Base-by-base conservation (phyloP, 2,329 filamentous ascomycete genomes). In the Colletotrichum kahawae region DNA sequence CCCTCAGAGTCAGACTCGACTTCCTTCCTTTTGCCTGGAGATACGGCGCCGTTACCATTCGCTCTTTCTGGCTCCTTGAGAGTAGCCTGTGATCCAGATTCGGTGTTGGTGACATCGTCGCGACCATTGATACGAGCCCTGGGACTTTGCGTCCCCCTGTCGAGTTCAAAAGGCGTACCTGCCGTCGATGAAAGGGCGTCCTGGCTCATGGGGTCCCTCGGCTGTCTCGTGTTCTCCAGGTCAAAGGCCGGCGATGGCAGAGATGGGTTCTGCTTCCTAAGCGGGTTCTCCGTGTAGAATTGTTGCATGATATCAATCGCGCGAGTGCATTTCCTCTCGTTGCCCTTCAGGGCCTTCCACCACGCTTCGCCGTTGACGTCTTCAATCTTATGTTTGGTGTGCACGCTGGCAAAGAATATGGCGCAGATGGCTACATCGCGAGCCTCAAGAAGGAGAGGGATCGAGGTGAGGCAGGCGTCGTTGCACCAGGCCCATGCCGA, bases 401-500 rank as follows among this genome's bases (percentile, higher is more conserved):
- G 93, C 57, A 92, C 92, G 73, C 95, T 94, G 7, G 95, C 95
- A 75, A 96, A 97, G 85, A 97, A 98, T 31, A 99, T 90, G 21
- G 95, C 93, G 31, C 92, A 93, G 36, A 96, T 94, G 18, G 96
- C 95, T 68, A 98, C 94, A 51, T 95, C 95, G 54, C 92, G 91
- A 18, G 95, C 92, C 24, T 92, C 92, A 83, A 96, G 94, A 34
- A 97, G 88, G 4, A 99, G 89, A 75, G 96, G 97, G 64, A 98
- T 88, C 54, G 93, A 91, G 1, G 96, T 98, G 75, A 96, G 91
- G 78, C 93, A 94, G 24, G 94, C 94, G 84, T 99, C 97, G 82
- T 97, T 98, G 77, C 98, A 92, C 80, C 98, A 98, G 1, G 95
- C 94, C 95, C 97, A 98, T 1, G 95, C 94, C 0, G 94, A 92